These are phyloP conservation scores for Parietaria judaica DNA, from an alignment of 306 rosid species.

Conservation along the genomic window DNA sequence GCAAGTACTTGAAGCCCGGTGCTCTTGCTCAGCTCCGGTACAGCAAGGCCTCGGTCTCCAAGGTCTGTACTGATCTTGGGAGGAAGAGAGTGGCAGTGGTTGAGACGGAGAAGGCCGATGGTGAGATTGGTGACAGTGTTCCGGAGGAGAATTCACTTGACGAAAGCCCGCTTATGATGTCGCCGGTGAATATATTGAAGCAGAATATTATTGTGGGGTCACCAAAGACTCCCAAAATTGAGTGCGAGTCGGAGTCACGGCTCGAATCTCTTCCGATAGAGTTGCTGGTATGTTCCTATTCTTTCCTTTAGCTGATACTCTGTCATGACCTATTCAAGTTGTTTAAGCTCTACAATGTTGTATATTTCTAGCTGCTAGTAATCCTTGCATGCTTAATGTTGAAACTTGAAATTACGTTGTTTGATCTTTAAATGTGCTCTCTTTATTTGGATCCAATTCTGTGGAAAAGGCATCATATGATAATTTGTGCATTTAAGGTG, in stretches of 20 bases:
- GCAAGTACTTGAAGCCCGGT: conserved; percentile 72
- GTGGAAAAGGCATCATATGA: no score
- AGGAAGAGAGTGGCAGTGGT: conserved; percentile 55
- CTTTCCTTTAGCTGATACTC: not conserved
- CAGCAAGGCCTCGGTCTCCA: conserved; percentile 32
- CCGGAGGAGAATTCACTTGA: conserved; percentile 36
- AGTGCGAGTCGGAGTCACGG: conserved; percentile 48
- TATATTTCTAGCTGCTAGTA: not conserved
- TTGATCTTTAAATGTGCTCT: not conserved
- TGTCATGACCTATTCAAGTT: no score
- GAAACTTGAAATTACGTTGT: not conserved
- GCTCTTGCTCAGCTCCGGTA: conserved; percentile 81
- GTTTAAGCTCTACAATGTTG: not conserved
- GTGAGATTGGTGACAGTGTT: conserved; percentile 13
- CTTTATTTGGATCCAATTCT: no score
- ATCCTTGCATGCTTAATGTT: not conserved
- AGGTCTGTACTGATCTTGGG: conserved; percentile 52
- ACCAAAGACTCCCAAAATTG: conserved; percentile 57
- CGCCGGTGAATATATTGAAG: conserved; percentile 59
- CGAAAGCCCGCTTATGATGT: conserved; percentile 57
- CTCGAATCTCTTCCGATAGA: conserved; percentile 85
- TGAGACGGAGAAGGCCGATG: conserved; percentile 26
- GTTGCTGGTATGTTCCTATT: conserved; percentile 46
- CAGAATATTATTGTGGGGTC: conserved; percentile 44
- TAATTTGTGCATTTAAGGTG: not conserved